Percentiles rank a stretch among this genome's conserved stretches.
Evolutionary conservation across 176 grass and related monocot species (phyloP).

Genomic region (Pharus latifolius): DNA sequence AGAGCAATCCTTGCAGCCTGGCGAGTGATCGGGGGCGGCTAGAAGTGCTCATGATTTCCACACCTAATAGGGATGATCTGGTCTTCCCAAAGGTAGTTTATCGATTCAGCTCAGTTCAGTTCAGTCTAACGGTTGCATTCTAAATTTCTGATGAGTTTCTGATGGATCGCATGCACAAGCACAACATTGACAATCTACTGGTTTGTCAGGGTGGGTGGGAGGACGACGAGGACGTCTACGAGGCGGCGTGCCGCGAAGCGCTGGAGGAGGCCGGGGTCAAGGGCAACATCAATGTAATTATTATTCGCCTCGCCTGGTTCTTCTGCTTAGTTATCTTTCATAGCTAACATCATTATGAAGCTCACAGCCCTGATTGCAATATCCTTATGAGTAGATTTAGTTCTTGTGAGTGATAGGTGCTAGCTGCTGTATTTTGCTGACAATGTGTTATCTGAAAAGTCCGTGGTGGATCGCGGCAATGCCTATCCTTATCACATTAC

Average conservation of each 20-base stretch:
- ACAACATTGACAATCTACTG: too few species aligned
- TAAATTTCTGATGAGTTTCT: too few species aligned
- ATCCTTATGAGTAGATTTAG: neutral
- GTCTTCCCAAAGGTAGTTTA: slow-evolving; percentile 96
- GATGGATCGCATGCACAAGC: too few species aligned
- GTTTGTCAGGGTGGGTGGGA: slow-evolving; percentile 72
- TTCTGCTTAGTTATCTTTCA: neutral
- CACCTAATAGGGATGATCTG: slow-evolving; percentile 55
- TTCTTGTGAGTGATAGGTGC: neutral
- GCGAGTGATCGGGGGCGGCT: slow-evolving; percentile 7
- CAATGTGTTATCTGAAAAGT: neutral
- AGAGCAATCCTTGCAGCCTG: slow-evolving; percentile 15
- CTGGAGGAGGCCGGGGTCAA: slow-evolving; percentile 89
- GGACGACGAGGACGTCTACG: slow-evolving; percentile 65
- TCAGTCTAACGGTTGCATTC: too few species aligned
- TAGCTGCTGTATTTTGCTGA: neutral
- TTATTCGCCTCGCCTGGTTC: neutral
- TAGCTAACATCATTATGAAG: neutral
- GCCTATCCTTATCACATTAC: neutral
- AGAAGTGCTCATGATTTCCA: slow-evolving; percentile 85
- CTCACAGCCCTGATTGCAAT: neutral
- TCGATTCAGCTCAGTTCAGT: too few species aligned
- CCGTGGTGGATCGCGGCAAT: neutral
- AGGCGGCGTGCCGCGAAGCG: slow-evolving; percentile 72
- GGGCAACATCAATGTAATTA: slow-evolving; percentile 54